Conservation (phyloP, 2,329 filamentous ascomycete genomes). For the Scedosporium boydii region DNA sequence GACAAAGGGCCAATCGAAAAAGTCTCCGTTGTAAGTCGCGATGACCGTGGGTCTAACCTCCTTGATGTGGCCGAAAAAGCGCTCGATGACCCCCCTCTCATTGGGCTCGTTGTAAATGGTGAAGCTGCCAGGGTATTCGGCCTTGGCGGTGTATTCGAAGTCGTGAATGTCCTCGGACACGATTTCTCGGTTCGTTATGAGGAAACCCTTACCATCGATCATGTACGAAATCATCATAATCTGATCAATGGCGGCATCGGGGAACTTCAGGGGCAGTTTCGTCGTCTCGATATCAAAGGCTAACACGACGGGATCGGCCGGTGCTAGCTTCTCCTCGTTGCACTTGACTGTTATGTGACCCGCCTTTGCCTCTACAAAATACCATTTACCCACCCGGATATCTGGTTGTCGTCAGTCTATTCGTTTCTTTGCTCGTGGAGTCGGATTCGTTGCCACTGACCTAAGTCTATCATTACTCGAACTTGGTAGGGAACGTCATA, state of each 20-base stretch:
- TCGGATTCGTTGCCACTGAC: slow-evolving; percentile 29
- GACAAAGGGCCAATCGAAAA: slow-evolving; percentile 99
- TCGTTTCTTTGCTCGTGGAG: not conserved
- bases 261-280: slow-evolving; percentile 92
- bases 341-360: slow-evolving; percentile 74
- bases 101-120: slow-evolving; percentile 98
- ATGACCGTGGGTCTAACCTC: slow-evolving; percentile 92
- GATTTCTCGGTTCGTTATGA: slow-evolving; percentile 96
- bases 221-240: slow-evolving; percentile 99
- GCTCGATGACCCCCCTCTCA: slow-evolving; percentile 76
- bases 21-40: slow-evolving; percentile 99
- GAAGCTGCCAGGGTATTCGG: slow-evolving; percentile 90
- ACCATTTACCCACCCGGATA: slow-evolving; percentile 95
- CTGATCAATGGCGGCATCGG: slow-evolving; percentile 86
- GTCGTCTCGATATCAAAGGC: slow-evolving; percentile 99
- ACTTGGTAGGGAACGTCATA: slow-evolving; percentile 99
- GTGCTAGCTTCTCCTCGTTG: slow-evolving; percentile 77
- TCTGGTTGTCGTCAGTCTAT: slow-evolving; percentile 41
- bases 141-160: slow-evolving; percentile 96
- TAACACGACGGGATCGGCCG: slow-evolving; percentile 94
- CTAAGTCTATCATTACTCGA: slow-evolving; percentile 91
- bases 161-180: slow-evolving; percentile 95
- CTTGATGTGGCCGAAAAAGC: slow-evolving; percentile 94
- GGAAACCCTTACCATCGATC: slow-evolving; percentile 96
- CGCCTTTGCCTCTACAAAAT: slow-evolving; percentile 88